A percentile compares a stretch with the other conserved stretches of the same genome.
Evolutionary conservation across 2,329 filamentous ascomycete species (phyloP).

Genomic region (Clonostachys rhizophaga): DNA sequence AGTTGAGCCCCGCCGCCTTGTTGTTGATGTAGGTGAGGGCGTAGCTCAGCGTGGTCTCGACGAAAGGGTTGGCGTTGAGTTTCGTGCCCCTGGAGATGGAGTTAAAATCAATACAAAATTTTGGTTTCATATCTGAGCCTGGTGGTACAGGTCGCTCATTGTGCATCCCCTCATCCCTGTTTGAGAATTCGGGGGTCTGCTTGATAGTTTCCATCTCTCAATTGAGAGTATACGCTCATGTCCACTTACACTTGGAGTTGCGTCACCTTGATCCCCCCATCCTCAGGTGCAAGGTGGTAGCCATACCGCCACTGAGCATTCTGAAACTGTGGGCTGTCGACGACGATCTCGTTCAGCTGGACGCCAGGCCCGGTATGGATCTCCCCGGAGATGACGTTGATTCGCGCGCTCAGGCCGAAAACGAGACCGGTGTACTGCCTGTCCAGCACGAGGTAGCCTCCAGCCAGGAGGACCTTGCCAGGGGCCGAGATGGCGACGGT

Average conservation of each 20-base stretch:
- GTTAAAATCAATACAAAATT: not conserved
- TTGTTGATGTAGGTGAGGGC: slow-evolving; percentile 73
- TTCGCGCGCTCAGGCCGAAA: slow-evolving; percentile 62
- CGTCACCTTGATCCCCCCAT: slow-evolving; percentile 76
- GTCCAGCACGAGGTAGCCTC: slow-evolving; percentile 93
- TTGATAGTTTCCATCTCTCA: no score
- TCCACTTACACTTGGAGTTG: slow-evolving; percentile 71
- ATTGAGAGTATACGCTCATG: not conserved
- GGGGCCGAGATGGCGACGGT: slow-evolving; percentile 75
- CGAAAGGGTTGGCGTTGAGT: slow-evolving; percentile 68
- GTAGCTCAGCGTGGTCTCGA: slow-evolving; percentile 87
- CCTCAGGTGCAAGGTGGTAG: slow-evolving; percentile 63
- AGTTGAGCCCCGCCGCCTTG: slow-evolving; percentile 45
- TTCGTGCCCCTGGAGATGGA: slow-evolving; percentile 31
- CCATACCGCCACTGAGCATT: slow-evolving; percentile 86
- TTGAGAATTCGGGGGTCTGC: no score
- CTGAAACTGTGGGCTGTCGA: slow-evolving; percentile 87
- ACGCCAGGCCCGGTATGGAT: slow-evolving; percentile 59
- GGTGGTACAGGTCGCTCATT: no score
- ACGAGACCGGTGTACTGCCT: slow-evolving; percentile 75
- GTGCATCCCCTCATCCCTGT: not conserved
- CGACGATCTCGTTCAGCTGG: slow-evolving; percentile 68
- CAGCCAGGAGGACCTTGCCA: slow-evolving; percentile 91
- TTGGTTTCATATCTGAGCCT: not conserved
- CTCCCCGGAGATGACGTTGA: slow-evolving; percentile 57